Evolutionary conservation across 768 basidiomycete species (phyloP), one percentile per base, ranked within the genome.

Genomic region (Pluteus cervinus): DNA sequence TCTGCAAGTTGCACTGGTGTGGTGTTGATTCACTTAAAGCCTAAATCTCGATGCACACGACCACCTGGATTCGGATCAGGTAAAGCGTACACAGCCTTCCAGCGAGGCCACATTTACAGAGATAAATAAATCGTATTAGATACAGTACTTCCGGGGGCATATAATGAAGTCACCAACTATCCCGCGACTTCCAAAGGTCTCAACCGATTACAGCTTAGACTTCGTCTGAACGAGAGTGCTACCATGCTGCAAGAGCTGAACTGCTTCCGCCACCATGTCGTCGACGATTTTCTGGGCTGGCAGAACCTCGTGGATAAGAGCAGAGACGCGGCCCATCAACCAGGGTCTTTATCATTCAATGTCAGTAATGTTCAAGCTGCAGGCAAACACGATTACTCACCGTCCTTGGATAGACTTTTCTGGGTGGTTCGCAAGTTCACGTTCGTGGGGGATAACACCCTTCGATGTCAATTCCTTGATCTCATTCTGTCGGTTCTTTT

Each of bases 221-320:
- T 64, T 75, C 14, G 57, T 51, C 46, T 63, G 63, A 14, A 69
- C 62, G 36, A 58, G 42, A 21, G 58, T 50, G 7, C 55, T 62
- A 37, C 65, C 65, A 28, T 47, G 46, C 33, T 62, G 46, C 18
- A 73, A 36, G 39, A 63, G 51, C 12, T 49, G 46, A 7, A 58
- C 62, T 14, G 67, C 70, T 7, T 68, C 57, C 9, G 53, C 47
- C 4, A 73, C 61, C 89, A 93, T 92, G 42, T 71, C 69, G 20
- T 91, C 86, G 33, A 91, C 68, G 47, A 93, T 93, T 34, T 69
- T 67, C 63, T 89, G 76, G 5, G 91, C 92, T 4, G 92, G 87
- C 8, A 79, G 68, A 23, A 94, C 59, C 2, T 92, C 86, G 39
- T 82, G 52, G 41, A 87, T 79, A 30, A 85, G 64, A 17, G 71